A percentile compares a stretch with the other conserved stretches of the same genome.
These are phyloP conservation scores for Aschersonia sp. DNA, from an alignment of 2,329 filamentous ascomycete genomes.

Conservation along the genomic window DNA sequence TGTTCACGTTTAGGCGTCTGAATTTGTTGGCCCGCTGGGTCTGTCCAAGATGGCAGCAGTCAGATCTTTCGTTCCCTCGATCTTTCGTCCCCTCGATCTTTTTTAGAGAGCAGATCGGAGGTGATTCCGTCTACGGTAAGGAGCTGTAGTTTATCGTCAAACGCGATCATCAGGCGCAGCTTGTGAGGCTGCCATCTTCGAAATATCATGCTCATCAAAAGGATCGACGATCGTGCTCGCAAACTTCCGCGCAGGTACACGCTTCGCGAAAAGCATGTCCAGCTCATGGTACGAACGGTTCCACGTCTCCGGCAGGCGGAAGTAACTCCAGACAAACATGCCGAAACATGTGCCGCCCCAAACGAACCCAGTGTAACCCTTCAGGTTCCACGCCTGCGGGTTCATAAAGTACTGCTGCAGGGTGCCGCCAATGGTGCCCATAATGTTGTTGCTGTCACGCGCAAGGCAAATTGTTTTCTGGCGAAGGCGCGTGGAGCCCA, in stretches of 20 bases:
- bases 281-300: conserved; percentile 36
- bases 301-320: conserved; percentile 35
- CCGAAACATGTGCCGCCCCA: conserved; percentile 11
- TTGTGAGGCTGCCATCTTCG: neutral
- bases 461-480: conserved; percentile 19
- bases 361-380: conserved; percentile 22
- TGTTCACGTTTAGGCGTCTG: no score
- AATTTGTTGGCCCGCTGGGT: no score
- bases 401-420: conserved; percentile 14
- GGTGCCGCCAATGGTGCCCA: conserved; percentile 10
- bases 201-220: neutral
- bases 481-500: conserved; percentile 15
- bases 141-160: no score
- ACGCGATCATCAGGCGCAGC: neutral
- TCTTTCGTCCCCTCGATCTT: no score
- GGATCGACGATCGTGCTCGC: neutral
- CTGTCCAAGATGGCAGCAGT: no score
- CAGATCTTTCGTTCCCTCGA: no score
- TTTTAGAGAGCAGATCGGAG: no score
- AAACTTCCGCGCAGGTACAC: conserved; percentile 18
- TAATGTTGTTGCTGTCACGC: conserved; percentile 12
- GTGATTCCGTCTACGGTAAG: no score
- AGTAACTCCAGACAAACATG: conserved; percentile 21
- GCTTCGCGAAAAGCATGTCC: conserved; percentile 26
- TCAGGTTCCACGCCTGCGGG: conserved; percentile 20